phyloP scores from a whole-genome alignment of 1,284 basidiomycete species.

The Stygiomarasmius scandens region DNA sequence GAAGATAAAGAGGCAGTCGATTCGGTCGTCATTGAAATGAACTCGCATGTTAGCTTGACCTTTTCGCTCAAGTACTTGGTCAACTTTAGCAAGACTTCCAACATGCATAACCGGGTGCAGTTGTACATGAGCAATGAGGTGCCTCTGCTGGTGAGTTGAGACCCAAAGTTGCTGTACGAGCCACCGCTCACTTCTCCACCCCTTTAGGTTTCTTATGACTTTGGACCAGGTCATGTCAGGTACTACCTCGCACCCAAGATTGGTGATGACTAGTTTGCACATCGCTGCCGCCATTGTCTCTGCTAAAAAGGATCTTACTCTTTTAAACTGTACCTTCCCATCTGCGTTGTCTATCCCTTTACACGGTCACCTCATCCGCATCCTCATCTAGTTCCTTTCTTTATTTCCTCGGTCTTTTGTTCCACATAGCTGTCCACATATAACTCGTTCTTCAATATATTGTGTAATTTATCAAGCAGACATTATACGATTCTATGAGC shows the following conservation, averaged over 20 bases:
- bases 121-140: constrained; percentile 93
- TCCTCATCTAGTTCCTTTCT: too few relatives aligned
- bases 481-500: too few relatives aligned
- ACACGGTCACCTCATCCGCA: too few relatives aligned
- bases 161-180: neutral
- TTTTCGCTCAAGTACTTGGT: constrained; percentile 98
- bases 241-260: constrained; percentile 93
- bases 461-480: too few relatives aligned
- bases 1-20: constrained; percentile 55
- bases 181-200: constrained; percentile 1
- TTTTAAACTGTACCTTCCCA: too few relatives aligned
- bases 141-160: constrained; percentile 70
- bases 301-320: too few relatives aligned
- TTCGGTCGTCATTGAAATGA: constrained; percentile 77
- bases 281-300: too few relatives aligned
- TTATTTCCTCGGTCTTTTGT: too few relatives aligned
- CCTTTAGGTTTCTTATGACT: constrained; percentile 79
- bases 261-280: constrained; percentile 63
- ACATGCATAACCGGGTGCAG: constrained; percentile 73
- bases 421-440: too few relatives aligned
- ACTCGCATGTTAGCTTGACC: constrained; percentile 89
- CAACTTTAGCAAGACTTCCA: constrained; percentile 94
- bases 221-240: constrained; percentile 79
- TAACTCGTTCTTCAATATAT: too few relatives aligned
- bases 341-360: too few relatives aligned